Evolutionary conservation across 495 filamentous ascomycete genomes (phyloP), one percentile per base, ranked within the genome.

Genomic region (Trichoderma gamsii): DNA sequence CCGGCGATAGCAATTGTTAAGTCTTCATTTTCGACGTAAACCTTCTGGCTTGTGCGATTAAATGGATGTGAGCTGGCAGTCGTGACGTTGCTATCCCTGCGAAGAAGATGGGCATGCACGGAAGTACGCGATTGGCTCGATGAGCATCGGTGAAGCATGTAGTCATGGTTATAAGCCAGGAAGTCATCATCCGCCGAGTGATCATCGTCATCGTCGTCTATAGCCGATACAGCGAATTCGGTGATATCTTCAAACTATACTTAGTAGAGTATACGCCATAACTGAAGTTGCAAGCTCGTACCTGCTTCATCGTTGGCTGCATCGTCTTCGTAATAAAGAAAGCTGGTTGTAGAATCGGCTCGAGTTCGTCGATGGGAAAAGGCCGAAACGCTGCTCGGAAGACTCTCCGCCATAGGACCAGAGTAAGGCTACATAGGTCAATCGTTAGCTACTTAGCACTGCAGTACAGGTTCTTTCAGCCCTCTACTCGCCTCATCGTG

Each of bases 11-110:
- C 93, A 70, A 96, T 90, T 0, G 92, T 97, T 66, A 98, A 81
- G 75, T 99, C 95, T 79, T 99, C 95, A 43, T 90, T 95, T 41
- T 86, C 80, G 76, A 99, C 93, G 74, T 97, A 92, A 15, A 97
- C 84, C 77, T 96, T 97, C 73, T 99, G 95, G 71, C 84, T 94
- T 51, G 81, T 77, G 51, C 90, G 82, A 65, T 84, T 82, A 0
- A 82, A 84, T 32, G 82, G 83, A 72, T 82, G 82, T n/a, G 83
- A 82, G 69, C 87, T 88, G 4, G 77, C 77, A 70, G 86, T 84
- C 21, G 91, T 88, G 72, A 72, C 80, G 78, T 68, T 86, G 84
- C 78, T 88, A 78, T 84, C 82, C 43, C 78, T 81, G 65, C 83
- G 78, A 23, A 97, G 86, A 66, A 97, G 82, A 67, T 90, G 90